A percentile compares a stretch with the other conserved stretches of the same genome.
These are phyloP conservation scores for Exserohilum turcica DNA, from an alignment of 2,329 filamentous ascomycete genomes.

Conservation along the genomic window DNA sequence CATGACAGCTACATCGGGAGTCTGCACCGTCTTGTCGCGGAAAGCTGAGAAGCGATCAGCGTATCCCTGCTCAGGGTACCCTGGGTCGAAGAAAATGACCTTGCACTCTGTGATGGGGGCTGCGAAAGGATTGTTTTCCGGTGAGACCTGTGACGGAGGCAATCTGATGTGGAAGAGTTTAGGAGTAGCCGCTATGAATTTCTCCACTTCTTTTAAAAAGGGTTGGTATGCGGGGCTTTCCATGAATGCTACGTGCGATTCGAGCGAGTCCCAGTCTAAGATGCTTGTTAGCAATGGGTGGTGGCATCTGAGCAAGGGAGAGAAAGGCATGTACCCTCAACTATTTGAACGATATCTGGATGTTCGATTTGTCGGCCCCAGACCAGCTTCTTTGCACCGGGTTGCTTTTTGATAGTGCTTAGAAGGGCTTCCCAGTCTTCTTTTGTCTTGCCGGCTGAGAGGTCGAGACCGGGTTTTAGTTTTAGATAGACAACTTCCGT, in stretches of 20 bases:
- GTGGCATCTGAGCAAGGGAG: too few relatives aligned
- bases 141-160: constrained; percentile 11
- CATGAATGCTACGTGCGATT: constrained; percentile 51
- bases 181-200: constrained; percentile 34
- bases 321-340: constrained; percentile 45
- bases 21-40: constrained; percentile 38
- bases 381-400: constrained; percentile 45
- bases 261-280: constrained; percentile 52
- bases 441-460: constrained; percentile 32
- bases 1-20: constrained; percentile 30
- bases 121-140: constrained; percentile 35
- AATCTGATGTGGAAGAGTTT: constrained; percentile 46
- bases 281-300: too few relatives aligned
- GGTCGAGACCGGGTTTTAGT: constrained; percentile 42
- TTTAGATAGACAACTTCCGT: constrained; percentile 51
- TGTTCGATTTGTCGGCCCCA: constrained; percentile 51
- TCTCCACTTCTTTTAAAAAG: constrained; percentile 44
- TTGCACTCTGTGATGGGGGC: constrained; percentile 58
- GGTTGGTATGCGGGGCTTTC: constrained; percentile 43
- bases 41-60: constrained; percentile 48
- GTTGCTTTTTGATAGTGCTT: constrained; percentile 41
- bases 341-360: constrained; percentile 44
- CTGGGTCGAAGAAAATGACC: constrained; percentile 51
- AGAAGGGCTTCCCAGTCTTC: constrained; percentile 40
- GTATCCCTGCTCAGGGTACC: constrained; percentile 30